phyloP scores from a whole-genome alignment of 2,329 filamentous ascomycete species.

The Claviceps sp. region DNA sequence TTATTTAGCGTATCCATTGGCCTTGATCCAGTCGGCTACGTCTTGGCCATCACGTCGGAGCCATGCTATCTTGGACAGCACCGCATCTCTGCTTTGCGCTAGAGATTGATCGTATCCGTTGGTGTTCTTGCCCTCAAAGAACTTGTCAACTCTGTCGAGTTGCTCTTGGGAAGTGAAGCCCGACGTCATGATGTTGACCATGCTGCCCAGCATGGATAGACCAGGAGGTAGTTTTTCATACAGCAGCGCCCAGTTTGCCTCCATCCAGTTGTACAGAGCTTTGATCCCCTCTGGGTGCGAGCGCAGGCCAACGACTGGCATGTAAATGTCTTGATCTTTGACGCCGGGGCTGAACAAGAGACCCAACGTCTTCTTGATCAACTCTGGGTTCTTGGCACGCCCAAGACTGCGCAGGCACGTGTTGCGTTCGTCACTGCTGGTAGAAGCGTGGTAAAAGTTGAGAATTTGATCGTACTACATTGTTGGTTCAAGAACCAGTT shows the following conservation, averaged over 20 bases:
- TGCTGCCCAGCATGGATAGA: conserved; percentile 70
- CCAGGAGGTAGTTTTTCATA: conserved; percentile 73
- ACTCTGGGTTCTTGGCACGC: conserved; percentile 59
- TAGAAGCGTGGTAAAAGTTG: conserved; percentile 60
- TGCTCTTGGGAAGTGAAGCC: conserved; percentile 70
- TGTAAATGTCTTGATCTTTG: conserved; percentile 89
- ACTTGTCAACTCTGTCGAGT: conserved; percentile 59
- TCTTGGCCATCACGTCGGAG: conserved; percentile 13
- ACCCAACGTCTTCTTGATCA: conserved; percentile 69
- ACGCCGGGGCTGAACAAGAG: conserved; percentile 68
- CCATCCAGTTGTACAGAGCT: conserved; percentile 72
- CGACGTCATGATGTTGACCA: conserved; percentile 71
- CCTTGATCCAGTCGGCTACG: conserved; percentile 13
- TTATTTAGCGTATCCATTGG: conserved; percentile 11
- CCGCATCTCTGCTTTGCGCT: conserved; percentile 77
- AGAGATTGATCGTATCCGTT: conserved; percentile 77
- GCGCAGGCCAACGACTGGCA: conserved; percentile 69
- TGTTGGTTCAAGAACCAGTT: background rate
- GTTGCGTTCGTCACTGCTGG: conserved; percentile 70
- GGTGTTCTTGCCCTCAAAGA: conserved; percentile 72
- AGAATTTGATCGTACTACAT: conserved; percentile 60
- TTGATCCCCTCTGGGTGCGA: conserved; percentile 65
- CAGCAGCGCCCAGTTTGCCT: conserved; percentile 76
- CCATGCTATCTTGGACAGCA: conserved; percentile 55
- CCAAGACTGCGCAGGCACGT: conserved; percentile 76